A percentile compares a stretch with the other conserved stretches of the same genome.
Evolutionary conservation across 2,329 filamentous ascomycete species (phyloP).

Genomic region (Pseudogymnoascus sp.): DNA sequence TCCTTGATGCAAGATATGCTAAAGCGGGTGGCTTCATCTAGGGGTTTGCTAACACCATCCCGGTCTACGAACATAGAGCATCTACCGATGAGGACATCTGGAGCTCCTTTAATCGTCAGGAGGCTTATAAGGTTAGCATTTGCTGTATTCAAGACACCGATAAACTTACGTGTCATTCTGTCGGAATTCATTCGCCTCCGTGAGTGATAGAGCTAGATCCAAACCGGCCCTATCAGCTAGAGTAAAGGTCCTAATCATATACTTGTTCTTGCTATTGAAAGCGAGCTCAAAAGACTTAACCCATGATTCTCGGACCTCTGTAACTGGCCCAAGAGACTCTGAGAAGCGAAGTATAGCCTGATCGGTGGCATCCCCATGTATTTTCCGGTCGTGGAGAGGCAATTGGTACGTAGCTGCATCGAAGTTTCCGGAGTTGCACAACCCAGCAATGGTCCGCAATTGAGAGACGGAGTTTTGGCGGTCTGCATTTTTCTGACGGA

Average conservation of each 20-base stretch:
- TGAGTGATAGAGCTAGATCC: conserved; percentile 31
- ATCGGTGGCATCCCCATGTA: conserved; percentile 71
- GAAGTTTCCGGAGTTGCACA: conserved; percentile 71
- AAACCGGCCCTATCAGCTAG: conserved; percentile 34
- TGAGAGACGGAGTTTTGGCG: conserved; percentile 43
- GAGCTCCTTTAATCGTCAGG: conserved; percentile 71
- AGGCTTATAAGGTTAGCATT: conserved; percentile 29
- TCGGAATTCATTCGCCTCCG: conserved; percentile 24
- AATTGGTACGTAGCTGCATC: conserved; percentile 54
- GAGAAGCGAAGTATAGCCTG: conserved; percentile 66
- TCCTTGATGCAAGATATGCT: conserved; percentile 55
- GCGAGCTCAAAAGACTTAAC: conserved; percentile 58
- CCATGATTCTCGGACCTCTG: conserved; percentile 55
- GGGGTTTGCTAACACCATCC: conserved; percentile 43
- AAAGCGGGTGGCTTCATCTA: conserved; percentile 39
- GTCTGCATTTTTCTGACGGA: conserved; percentile 15
- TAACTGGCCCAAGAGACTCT: conserved; percentile 53
- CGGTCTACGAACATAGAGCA: conserved; percentile 50
- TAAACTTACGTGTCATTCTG: conserved; percentile 22
- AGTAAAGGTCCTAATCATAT: conserved; percentile 60
- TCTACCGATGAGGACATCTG: conserved; percentile 61
- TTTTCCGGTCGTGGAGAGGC: conserved; percentile 52
- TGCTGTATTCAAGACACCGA: background rate
- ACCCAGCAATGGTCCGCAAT: conserved; percentile 51
- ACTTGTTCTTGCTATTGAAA: conserved; percentile 81